Evolutionary conservation across 306 rosid genomes (phyloP).

Genomic region (Betula pendula): DNA sequence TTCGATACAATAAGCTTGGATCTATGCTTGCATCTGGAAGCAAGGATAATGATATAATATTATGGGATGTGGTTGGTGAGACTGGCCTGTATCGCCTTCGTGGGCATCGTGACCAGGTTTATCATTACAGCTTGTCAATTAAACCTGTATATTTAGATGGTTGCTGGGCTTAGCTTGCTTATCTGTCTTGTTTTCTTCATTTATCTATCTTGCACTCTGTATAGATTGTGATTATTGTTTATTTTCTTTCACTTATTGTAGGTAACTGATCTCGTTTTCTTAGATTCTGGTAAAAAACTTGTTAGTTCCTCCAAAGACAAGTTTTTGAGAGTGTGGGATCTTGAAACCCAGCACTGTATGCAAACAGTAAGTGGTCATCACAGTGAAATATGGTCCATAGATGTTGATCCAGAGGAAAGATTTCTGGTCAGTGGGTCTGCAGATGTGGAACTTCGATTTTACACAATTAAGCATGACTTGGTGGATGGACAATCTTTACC

Average conservation of each 20-base stretch:
- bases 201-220: neutral
- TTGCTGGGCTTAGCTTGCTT: conserved; percentile 9
- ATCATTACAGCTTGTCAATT: neutral
- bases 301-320: conserved; percentile 92
- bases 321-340: conserved; percentile 96
- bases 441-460: conserved; percentile 81
- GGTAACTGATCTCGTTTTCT: conserved; percentile 86
- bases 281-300: conserved; percentile 72
- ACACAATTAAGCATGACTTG: conserved; percentile 54
- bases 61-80: conserved; percentile 91
- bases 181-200: neutral
- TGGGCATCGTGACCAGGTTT: conserved; percentile 90
- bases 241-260: conserved; percentile 37
- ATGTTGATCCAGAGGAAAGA: conserved; percentile 69
- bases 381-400: conserved; percentile 93
- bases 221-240: conserved; percentile 9
- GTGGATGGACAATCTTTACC: conserved; percentile 39
- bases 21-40: conserved; percentile 91
- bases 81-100: conserved; percentile 86
- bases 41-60: conserved; percentile 79
- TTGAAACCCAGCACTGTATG: conserved; percentile 95
- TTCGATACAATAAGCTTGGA: conserved; percentile 68
- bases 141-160: neutral
- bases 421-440: conserved; percentile 89
- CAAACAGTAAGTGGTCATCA: conserved; percentile 94